phyloP scores from a whole-genome alignment of 164 flowering plant species.

The Cinnamomum micranthum region DNA sequence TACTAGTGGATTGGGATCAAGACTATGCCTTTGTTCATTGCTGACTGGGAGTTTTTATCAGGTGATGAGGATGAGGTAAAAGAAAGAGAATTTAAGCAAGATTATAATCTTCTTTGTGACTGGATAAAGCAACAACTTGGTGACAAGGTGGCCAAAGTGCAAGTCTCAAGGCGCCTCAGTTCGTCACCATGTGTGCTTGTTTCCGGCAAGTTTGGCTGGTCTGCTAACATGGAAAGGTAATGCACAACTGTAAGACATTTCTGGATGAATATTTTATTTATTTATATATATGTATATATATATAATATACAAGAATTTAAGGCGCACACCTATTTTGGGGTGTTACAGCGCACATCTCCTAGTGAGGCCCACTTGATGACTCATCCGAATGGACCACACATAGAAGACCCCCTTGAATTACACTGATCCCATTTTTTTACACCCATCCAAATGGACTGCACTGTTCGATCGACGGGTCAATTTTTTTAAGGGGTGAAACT shows the following conservation, averaged over 20 bases:
- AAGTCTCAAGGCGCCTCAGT: slow-evolving; percentile 85
- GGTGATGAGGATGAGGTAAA: slow-evolving; percentile 95
- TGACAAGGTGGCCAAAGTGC: slow-evolving; percentile 94
- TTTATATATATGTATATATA: no score
- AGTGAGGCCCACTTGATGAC: no score
- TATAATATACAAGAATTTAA: no score
- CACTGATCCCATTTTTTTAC: no score
- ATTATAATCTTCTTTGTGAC: slow-evolving; percentile 78
- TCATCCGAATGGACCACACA: no score
- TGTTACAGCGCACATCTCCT: no score
- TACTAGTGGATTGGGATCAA: not conserved
- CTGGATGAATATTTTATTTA: no score
- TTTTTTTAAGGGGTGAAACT: no score
- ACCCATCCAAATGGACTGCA: no score
- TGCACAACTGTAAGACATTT: not conserved
- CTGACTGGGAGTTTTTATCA: slow-evolving; percentile 17
- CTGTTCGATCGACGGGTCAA: no score
- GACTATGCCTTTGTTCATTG: not conserved
- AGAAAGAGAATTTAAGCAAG: slow-evolving; percentile 83
- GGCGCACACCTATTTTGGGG: no score
- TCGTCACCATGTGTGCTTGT: slow-evolving; percentile 99
- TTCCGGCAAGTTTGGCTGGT: slow-evolving; percentile 99
- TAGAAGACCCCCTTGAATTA: no score
- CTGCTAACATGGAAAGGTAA: slow-evolving; percentile 99
- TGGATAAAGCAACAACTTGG: slow-evolving; percentile 98